Evolutionary conservation across 2,329 filamentous ascomycete species (phyloP).

Genomic region (Pezicula carpinea): DNA sequence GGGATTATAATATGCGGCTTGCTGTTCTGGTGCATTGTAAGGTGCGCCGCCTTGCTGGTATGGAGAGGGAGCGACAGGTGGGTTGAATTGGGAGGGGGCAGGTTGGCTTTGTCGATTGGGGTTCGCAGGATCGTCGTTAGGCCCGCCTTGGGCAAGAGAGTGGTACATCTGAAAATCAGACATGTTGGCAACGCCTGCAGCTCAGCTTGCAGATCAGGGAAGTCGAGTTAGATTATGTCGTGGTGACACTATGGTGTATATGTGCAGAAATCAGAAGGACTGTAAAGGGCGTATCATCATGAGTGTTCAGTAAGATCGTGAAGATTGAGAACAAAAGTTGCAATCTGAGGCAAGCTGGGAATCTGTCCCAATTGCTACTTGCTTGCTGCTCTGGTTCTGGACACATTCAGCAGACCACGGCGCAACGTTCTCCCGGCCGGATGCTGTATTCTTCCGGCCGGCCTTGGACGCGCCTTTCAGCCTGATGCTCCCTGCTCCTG

Average conservation of each 20-base stretch:
- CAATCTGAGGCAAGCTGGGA: no score
- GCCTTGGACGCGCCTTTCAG: no score
- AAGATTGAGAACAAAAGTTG: no score
- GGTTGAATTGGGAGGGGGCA: constrained; percentile 51
- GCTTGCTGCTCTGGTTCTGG: no score
- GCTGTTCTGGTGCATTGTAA: constrained; percentile 13
- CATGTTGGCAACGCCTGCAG: constrained; percentile 35
- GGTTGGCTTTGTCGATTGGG: constrained; percentile 45
- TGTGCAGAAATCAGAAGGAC: not conserved
- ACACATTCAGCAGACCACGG: no score
- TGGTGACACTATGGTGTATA: not conserved
- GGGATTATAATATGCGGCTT: constrained; percentile 22
- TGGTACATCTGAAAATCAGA: constrained; percentile 53
- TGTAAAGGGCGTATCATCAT: no score
- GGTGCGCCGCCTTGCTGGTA: constrained; percentile 33
- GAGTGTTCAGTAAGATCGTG: no score
- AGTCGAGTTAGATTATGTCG: not conserved
- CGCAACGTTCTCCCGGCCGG: no score
- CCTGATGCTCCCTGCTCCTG: no score
- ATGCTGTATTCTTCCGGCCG: no score
- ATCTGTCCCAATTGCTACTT: no score
- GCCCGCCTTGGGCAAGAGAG: constrained; percentile 50
- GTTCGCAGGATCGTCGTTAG: constrained; percentile 50
- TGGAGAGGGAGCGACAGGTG: constrained; percentile 46
- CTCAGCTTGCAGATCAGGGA: not conserved